Conservation (phyloP, 169 alveolate species). For the Eimeria sp. region DNA sequence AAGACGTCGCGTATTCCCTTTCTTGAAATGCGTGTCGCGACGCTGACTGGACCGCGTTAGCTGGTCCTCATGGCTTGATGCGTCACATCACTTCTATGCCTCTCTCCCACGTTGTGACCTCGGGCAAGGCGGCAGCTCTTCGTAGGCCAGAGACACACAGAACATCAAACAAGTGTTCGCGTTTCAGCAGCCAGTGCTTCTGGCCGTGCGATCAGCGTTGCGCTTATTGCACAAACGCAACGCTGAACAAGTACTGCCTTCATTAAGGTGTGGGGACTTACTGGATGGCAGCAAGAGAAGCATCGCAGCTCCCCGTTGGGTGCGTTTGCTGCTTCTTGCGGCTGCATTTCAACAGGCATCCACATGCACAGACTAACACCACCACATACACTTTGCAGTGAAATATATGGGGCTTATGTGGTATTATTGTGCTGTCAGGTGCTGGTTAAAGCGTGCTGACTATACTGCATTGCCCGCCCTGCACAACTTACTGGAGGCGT, state of each 20-base stretch:
- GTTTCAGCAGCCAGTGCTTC: background rate
- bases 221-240: background rate
- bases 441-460: background rate
- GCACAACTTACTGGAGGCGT: constrained; percentile 50
- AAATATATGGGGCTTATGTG: background rate
- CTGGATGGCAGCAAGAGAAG: constrained; percentile 68
- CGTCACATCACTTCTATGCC: constrained; percentile 2
- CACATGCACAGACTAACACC: background rate
- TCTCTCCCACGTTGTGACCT: constrained; percentile 20
- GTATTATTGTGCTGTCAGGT: background rate
- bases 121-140: constrained; percentile 71
- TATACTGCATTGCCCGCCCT: background rate
- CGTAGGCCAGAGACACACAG: background rate
- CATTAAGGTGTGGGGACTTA: background rate
- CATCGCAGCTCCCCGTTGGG: constrained; percentile 68
- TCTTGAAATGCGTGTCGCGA: background rate
- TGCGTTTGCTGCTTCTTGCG: constrained; percentile 56
- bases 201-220: no score
- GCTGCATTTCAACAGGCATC: constrained; percentile 3
- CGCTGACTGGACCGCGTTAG: background rate
- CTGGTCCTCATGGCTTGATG: constrained; percentile 16
- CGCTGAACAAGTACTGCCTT: background rate
- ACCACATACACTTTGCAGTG: background rate
- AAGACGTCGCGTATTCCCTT: background rate
- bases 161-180: background rate